Evolutionary conservation across 202 grass and related monocot genomes (phyloP).

Genomic region (Panicum hallii): DNA sequence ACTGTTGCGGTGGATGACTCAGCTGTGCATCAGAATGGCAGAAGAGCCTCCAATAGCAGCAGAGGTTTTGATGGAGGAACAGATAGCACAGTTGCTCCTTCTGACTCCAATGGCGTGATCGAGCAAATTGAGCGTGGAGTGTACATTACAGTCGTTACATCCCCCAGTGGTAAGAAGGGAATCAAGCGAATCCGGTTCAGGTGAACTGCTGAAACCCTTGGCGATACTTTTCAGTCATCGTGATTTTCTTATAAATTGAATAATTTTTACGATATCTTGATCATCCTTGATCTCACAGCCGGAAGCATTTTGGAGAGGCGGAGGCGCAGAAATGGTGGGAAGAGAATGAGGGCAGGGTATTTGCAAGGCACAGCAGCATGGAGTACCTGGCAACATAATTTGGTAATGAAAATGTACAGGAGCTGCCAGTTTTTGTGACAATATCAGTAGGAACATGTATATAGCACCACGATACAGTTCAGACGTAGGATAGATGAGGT

Average conservation of each 20-base stretch:
- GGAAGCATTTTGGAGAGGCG: constrained; percentile 83
- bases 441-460: neutral
- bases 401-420: neutral
- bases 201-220: constrained; percentile 45
- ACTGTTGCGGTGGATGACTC: constrained; percentile 4
- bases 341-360: constrained; percentile 65
- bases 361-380: constrained; percentile 62
- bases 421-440: neutral
- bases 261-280: constrained; percentile 15
- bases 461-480: constrained; percentile 8
- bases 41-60: constrained; percentile 40
- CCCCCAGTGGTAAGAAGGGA: constrained; percentile 72
- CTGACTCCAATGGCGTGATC: constrained; percentile 50
- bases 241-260: neutral
- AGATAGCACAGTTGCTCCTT: constrained; percentile 40
- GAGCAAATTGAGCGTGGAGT: constrained; percentile 82
- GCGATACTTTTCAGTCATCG: neutral
- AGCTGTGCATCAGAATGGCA: constrained; percentile 30
- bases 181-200: constrained; percentile 88
- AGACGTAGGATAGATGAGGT: constrained; percentile 2
- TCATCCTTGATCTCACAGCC: constrained; percentile 51
- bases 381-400: constrained; percentile 35
- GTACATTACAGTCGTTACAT: constrained; percentile 71
- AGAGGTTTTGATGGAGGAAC: constrained; percentile 27
- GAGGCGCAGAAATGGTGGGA: constrained; percentile 93